phyloP scores from a whole-genome alignment of 2,329 filamentous ascomycete genomes.

The Aspergillus sp. region DNA sequence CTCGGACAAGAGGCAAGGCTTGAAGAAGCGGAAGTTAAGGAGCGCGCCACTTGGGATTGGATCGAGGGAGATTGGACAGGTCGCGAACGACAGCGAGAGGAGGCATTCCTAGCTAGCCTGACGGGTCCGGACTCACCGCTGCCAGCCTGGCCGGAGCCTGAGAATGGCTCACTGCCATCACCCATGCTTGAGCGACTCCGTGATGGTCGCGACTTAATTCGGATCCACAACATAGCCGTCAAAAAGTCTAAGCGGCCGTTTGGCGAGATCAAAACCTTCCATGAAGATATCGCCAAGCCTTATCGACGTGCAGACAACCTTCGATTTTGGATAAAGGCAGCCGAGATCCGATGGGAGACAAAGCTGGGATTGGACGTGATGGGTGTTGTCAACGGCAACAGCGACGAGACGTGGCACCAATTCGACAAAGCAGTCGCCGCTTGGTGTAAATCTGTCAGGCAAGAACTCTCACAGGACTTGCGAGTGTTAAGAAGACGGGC shows the following conservation, averaged over 20 bases:
- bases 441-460: constrained; percentile 80
- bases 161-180: constrained; percentile 50
- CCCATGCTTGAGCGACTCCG: constrained; percentile 72
- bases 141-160: constrained; percentile 66
- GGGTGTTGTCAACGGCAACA: constrained; percentile 74
- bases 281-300: constrained; percentile 90
- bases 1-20: constrained; percentile 74
- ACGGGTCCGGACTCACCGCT: constrained; percentile 56
- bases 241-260: constrained; percentile 83
- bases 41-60: constrained; percentile 79
- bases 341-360: constrained; percentile 90
- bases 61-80: constrained; percentile 74
- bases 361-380: constrained; percentile 80
- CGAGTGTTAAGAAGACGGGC: constrained; percentile 11
- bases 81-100: constrained; percentile 73
- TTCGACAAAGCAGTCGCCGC: constrained; percentile 80
- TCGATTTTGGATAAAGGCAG: constrained; percentile 93
- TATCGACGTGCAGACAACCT: constrained; percentile 94
- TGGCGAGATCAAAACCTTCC: constrained; percentile 82
- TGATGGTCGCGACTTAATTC: constrained; percentile 77
- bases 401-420: constrained; percentile 67
- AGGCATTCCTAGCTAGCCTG: constrained; percentile 78
- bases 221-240: constrained; percentile 86
- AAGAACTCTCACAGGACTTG: constrained; percentile 55
- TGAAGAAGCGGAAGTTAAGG: constrained; percentile 70